phyloP scores from a whole-genome alignment of 257 asterid species.

The Fraxinus excelsior region DNA sequence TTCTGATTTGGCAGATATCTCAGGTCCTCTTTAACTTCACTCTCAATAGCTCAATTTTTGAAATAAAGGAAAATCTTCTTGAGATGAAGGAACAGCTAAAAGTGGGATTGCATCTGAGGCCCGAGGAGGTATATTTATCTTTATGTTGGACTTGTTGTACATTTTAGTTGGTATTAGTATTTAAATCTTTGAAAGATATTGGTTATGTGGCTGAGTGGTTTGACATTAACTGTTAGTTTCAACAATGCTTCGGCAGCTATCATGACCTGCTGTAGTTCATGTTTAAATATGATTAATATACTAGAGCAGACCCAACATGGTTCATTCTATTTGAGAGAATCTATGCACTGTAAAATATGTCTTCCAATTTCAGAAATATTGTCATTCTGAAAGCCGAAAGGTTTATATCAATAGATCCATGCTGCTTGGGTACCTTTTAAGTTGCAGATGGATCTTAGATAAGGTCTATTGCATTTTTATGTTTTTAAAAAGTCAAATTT shows the following conservation, averaged over 20 bases:
- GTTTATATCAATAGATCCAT: constrained; percentile 2
- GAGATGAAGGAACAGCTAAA: constrained; percentile 70
- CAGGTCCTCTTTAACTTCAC: constrained; percentile 65
- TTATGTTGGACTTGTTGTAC: constrained; percentile 13
- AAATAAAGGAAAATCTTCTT: constrained; percentile 58
- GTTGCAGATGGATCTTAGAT: not conserved
- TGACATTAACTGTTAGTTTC: constrained; percentile 5
- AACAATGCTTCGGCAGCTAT: constrained; percentile 14
- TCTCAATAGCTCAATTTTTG: constrained; percentile 70
- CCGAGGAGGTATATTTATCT: constrained; percentile 55
- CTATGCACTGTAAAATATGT: not conserved
- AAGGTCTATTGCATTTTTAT: constrained; percentile 6
- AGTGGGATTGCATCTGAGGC: constrained; percentile 57
- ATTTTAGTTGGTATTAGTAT: constrained; percentile 11
- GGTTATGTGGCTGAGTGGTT: not conserved
- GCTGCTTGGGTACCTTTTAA: constrained; percentile 1
- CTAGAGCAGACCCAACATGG: constrained; percentile 1
- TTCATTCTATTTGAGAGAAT: constrained; percentile 7
- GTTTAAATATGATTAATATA: not conserved
- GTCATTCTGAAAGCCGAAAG: not conserved
- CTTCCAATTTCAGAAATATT: not conserved
- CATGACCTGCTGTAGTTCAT: not conserved
- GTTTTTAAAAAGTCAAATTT: constrained; percentile 9
- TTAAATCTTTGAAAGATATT: not conserved
- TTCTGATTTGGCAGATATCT: constrained; percentile 34